Evolutionary conservation across 2,329 filamentous ascomycete genomes (phyloP), one percentile per base, ranked within the genome.

Genomic region (Chalaropsis thielavioides): DNA sequence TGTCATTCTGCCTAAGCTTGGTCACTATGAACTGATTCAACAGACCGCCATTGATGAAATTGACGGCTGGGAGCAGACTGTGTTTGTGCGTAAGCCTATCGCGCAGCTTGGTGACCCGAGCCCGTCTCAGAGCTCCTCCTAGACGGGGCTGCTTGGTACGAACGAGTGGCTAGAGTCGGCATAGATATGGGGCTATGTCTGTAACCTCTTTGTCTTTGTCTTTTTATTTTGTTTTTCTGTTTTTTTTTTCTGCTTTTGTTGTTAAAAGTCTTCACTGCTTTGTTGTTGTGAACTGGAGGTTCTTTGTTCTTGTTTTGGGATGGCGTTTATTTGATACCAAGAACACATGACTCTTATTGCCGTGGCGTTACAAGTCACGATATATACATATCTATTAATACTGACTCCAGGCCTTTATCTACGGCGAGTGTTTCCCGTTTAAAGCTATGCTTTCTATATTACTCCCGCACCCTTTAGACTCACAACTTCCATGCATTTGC

Each of bases 31-130:
- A 69, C 75, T 88, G 10, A 76, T 83, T 1, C 77, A 80, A 65
- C 80, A 84, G 72, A 77, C 75, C 0, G 72, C 78, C 1, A 72
- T 86, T 7, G 81, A 83, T 67, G 77, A 77, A 0, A 77, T 81
- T 51, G 84, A 87, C 71, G 83, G 84, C 1, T 87, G 84, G 84
- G 83, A 83, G 69, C 75, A 81, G 40, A 82, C 75, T 64, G 76
- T 81, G 1, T 85, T 85, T 70, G 73, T 76, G 1, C 76, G 71
- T 66, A 71, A 75, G 67, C 79, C 80, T 4, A n/a, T 66, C 19
- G 19, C n/a, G 19, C 43, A 60, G 17, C 35, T 56, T n/a, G 27
- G n/a, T 27, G 35, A 27, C 41, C 61, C 62, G 22, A 61, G 35
- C 15, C 35, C 24, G 27, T 22, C 54, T 15, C 27, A 38, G 15